Base-by-base conservation (phyloP, 2,329 filamentous ascomycete genomes). In the Tolypocladium endophyticum region DNA sequence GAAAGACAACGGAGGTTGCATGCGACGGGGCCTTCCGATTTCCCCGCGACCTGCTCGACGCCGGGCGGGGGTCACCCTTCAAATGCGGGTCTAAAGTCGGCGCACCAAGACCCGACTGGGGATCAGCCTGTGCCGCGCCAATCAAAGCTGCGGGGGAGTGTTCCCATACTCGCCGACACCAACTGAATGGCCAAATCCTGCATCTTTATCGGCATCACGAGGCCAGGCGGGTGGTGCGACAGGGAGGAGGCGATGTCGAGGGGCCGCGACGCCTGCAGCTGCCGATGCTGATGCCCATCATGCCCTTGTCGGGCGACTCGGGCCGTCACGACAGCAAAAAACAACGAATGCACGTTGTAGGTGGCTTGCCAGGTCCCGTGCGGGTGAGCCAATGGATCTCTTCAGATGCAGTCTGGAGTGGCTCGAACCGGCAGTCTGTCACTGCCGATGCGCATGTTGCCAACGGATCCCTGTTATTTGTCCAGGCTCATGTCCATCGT, bases 101-200 rank as follows among this genome's bases (percentile, higher is more conserved):
- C 9, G 55, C 36, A 43, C 25, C n/a, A 30, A 39, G 16, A 14
- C 54, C 23, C 23, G 23, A 20, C 35, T 38, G 23, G 55, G 55
- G 39, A 25, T 43, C 38, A 18, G 25, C 25, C 33, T 52, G 47
- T 59, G 54, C 60, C 60, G 60, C 60, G 54, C 60, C 60, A 61
- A 61, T 61, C 60, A 61, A 38, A 23, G 50, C 30, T 33, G 28
- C 6, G 18, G 50, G 50, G 25, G 18, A 12, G 18, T 11, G 18
- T 7, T 50, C 1, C 25, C 47, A 28, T 20, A 20, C 45, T 52
- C 47, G 28, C 28, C 47, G 47, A 33, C 47, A 52, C 50, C 50
- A 33, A n/a, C 8, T 18, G 41, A n/a, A n/a, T 23, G 54, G 36
- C 23, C 54, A 43, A 38, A 25, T 52, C 28, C 14, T 20, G 45